Percentiles rank a stretch among this genome's conserved stretches.
These are phyloP conservation scores for Lachnellula cervina DNA, from an alignment of 2,329 filamentous ascomycete genomes.

Conservation along the genomic window DNA sequence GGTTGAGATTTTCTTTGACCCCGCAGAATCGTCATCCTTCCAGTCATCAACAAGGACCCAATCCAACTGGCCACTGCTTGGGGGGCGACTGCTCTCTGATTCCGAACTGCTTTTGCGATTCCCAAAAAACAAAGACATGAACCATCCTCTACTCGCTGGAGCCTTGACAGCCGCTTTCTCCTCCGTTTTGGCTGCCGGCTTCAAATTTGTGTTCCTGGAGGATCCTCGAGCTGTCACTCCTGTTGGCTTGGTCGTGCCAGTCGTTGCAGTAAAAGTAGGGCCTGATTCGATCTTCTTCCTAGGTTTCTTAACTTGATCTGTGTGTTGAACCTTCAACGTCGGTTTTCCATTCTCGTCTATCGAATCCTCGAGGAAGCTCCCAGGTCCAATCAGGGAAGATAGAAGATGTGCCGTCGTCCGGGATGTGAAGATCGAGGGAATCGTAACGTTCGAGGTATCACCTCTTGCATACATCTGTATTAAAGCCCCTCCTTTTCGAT, in stretches of 20 bases:
- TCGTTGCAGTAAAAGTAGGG: slow-evolving; percentile 28
- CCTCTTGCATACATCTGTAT: slow-evolving; percentile 99
- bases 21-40: slow-evolving; percentile 48
- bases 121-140: slow-evolving; percentile 40
- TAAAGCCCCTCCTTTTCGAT: slow-evolving; percentile 79
- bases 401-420: slow-evolving; percentile 90
- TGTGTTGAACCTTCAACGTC: slow-evolving; percentile 47
- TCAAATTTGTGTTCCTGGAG: slow-evolving; percentile 26
- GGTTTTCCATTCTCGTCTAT: slow-evolving; percentile 57
- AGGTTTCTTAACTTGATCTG: slow-evolving; percentile 23
- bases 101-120: slow-evolving; percentile 29
- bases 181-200: slow-evolving; percentile 22
- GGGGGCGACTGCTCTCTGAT: slow-evolving; percentile 56
- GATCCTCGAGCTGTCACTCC: slow-evolving; percentile 25
- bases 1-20: slow-evolving; percentile 35
- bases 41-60: slow-evolving; percentile 68
- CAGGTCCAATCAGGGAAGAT: slow-evolving; percentile 76
- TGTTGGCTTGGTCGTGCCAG: slow-evolving; percentile 27
- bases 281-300: slow-evolving; percentile 25
- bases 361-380: slow-evolving; percentile 56
- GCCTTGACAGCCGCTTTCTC: slow-evolving; percentile 15
- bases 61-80: slow-evolving; percentile 68
- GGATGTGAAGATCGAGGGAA: slow-evolving; percentile 91
- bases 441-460: slow-evolving; percentile 90
- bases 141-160: slow-evolving; percentile 36